Evolutionary conservation across 108 stramenopile species (phyloP), one percentile per base, ranked within the genome.

Genomic region (Schizochytrium sp.): DNA sequence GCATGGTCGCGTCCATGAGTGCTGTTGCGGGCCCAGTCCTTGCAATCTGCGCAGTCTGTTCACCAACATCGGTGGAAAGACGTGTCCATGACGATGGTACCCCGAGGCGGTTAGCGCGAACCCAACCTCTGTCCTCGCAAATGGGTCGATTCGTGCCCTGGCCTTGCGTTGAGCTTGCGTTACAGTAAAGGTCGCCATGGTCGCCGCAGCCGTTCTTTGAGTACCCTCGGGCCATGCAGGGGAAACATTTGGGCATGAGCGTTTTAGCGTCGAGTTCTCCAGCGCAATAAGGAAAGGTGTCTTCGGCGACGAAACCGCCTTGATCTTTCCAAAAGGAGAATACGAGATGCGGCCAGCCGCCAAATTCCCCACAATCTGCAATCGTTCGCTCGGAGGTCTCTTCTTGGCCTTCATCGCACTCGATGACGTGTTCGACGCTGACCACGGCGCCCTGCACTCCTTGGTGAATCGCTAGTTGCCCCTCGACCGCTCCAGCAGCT

Each of bases 311-410:
- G 76, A 83, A 83, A 18, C 76, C 76, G 4, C 63, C 63, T 18
- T 69, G 63, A 12, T 34, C 3, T 83, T 53, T 83, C 76, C 76
- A 83, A 83, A 83, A 83, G n/a, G 19, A 21, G n/a, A 83, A 53
- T 4, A 83, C 76, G 51, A 83, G 76, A 28, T 83, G 51, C 23
- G 76, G 76, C 76, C 76, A 83, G 76, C 76, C 76, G 6, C 76
- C 76, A 34, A 83, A 83, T 23, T 53, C 76, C 1, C 76, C 76
- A 23, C 76, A 83, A 45, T 53, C 76, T 6, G 76, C 76, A 83
- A 53, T 83, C 44, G 45, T 83, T 12, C 25, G 45, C n/a, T 12
- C 76, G 19, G n/a, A 16, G 18, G n/a, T 53, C 14, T 10, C 51
- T 34, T 83, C 76, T 12, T 69, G 63, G 34, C 41, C 63, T 8